phyloP scores from a whole-genome alignment of 2,329 filamentous ascomycete genomes.

The Colletotrichum musae region DNA sequence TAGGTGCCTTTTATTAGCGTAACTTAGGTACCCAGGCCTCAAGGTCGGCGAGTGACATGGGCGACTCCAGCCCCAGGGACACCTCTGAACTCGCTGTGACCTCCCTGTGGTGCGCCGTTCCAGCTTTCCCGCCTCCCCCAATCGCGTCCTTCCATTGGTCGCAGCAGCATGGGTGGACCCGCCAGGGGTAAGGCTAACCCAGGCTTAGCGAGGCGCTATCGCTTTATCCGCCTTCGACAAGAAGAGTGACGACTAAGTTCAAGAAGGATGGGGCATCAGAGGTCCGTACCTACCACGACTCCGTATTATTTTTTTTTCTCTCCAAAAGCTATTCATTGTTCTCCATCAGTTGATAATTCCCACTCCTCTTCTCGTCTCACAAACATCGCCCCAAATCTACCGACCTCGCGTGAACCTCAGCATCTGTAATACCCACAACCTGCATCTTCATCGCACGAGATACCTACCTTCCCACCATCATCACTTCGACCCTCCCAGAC shows the following conservation, averaged over 20 bases:
- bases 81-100: conserved; percentile 30
- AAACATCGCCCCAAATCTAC: conserved; percentile 28
- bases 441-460: conserved; percentile 20
- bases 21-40: not conserved
- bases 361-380: conserved; percentile 32
- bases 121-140: conserved; percentile 26
- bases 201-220: conserved; percentile 42
- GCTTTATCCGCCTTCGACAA: conserved; percentile 41
- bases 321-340: conserved; percentile 41
- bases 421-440: conserved; percentile 33
- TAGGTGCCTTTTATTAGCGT: not conserved
- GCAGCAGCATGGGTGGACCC: not conserved
- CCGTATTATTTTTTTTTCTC: conserved; percentile 40
- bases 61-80: conserved; percentile 33
- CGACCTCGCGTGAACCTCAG: conserved; percentile 18
- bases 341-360: conserved; percentile 40
- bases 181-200: conserved; percentile 37
- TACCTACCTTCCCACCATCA: conserved; percentile 20
- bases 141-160: conserved; percentile 5
- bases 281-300: conserved; percentile 13
- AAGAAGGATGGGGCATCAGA: conserved; percentile 39
- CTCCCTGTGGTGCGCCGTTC: conserved; percentile 39
- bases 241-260: conserved; percentile 41
- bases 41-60: conserved; percentile 24
- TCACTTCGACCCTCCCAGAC: not conserved